Evolutionary conservation across 2,329 filamentous ascomycete genomes (phyloP), one percentile per base, ranked within the genome.

Genomic region (Cercospora janseana): DNA sequence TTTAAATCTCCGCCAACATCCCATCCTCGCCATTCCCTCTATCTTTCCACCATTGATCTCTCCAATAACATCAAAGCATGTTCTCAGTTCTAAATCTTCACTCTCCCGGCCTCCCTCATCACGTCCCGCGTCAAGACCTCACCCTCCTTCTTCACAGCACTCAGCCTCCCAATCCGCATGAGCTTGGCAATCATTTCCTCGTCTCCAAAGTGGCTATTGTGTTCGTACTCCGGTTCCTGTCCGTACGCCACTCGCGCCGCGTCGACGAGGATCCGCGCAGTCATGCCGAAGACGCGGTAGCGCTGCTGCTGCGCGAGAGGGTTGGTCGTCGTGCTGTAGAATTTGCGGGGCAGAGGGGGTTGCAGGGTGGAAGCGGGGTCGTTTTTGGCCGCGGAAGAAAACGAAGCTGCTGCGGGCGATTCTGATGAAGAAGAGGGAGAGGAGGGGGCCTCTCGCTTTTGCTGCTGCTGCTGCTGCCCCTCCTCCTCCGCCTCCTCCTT

Each of bases 231-330:
- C 3, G 92, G 92, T 65, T 88, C 82, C 70, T 86, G 79, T 2
- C 72, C 85, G 67, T 93, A 97, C 15, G 91, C 92, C 13, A 95
- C 78, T 55, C 88, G 77, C 26, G 92, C 91, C 4, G 87, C 86
- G 70, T 97, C 92, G 4, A 96, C 88, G 47, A 96, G 69, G 47
- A 97, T 92, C 45, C 89, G 77, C 2, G 89, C 92, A 46, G 92
- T 97, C 88, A 97, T 92, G 12, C 92, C 92, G 80, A 91, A 96
- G 4, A 97, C 90, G 60, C 87, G 83, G 70, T 93, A 95, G 28
- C 66, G 54, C 4, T 65, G 60, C 51, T 66, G 60, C 18, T 60
- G 48, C 20, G 66, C 46, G 12, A 64, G 56, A 49, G 67, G 62
- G 6, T 54, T 57, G 41, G 28, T 45, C 1, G 59, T 52, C 8